Evolutionary conservation across 23 red algal species (phyloP).

Genomic region (Pyropia haitanensis): DNA sequence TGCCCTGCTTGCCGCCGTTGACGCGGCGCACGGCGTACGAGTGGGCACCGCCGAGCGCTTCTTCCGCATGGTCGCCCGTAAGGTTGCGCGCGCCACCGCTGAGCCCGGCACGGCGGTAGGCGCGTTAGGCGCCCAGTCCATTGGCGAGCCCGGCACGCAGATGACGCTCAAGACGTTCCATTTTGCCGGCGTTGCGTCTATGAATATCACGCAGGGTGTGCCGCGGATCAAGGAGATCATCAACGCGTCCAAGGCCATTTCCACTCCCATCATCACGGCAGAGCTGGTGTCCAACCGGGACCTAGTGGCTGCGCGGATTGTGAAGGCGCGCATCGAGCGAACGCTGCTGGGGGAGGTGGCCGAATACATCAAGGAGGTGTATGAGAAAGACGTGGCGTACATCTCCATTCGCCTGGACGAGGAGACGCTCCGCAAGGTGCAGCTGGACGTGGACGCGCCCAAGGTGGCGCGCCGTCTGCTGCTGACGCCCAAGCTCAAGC

Average conservation of each 20-base stretch:
- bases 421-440: constrained; percentile 39
- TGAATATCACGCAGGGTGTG: constrained; percentile 99
- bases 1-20: not conserved
- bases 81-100: constrained; percentile 39
- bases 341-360: constrained; percentile 62
- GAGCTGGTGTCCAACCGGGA: constrained; percentile 33
- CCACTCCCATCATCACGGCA: constrained; percentile 80
- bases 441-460: constrained; percentile 57
- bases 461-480: constrained; percentile 19
- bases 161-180: constrained; percentile 99
- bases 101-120: constrained; percentile 97
- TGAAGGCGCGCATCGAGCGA: constrained; percentile 75
- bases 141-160: constrained; percentile 96
- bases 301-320: constrained; percentile 52
- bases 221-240: constrained; percentile 97
- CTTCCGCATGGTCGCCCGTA: constrained; percentile 27
- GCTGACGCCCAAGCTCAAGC: constrained; percentile 42
- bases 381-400: constrained; percentile 50
- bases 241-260: constrained; percentile 78
- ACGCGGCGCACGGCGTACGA: constrained; percentile 32
- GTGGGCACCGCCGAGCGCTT: constrained; percentile 50
- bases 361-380: constrained; percentile 67
- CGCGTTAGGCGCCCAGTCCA: constrained; percentile 79
- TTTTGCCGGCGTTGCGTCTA: constrained; percentile 93
- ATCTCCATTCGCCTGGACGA: constrained; percentile 69